A percentile compares a stretch with the other conserved stretches of the same genome.
phyloP scores from a whole-genome alignment of 2,329 filamentous ascomycete genomes.

The Fusarium sp. region DNA sequence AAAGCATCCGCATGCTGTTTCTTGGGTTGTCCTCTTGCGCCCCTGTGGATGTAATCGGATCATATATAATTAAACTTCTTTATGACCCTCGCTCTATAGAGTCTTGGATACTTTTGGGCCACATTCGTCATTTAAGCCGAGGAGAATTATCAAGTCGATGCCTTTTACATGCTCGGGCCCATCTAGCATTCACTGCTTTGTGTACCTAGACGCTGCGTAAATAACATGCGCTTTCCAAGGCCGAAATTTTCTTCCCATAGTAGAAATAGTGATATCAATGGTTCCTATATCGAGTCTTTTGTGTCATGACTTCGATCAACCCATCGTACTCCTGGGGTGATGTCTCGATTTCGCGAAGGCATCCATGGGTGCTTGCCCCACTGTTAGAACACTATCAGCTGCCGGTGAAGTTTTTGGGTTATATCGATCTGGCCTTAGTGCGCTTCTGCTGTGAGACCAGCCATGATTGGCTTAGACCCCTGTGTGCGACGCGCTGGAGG shows the following conservation, averaged over 20 bases:
- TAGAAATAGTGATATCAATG: too few relatives aligned
- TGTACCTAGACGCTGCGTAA: too few relatives aligned
- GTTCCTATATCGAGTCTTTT: background rate
- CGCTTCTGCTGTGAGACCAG: background rate
- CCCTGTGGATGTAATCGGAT: background rate
- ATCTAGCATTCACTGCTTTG: too few relatives aligned
- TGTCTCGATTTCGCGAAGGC: background rate
- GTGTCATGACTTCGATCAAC: background rate
- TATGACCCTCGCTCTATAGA: background rate
- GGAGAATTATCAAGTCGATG: background rate
- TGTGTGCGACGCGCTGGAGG: background rate
- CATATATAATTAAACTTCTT: background rate
- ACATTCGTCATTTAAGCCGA: background rate
- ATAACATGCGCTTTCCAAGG: background rate
- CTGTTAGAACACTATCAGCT: background rate
- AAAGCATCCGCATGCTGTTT: background rate
- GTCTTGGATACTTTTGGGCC: background rate
- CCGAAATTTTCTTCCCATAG: background rate
- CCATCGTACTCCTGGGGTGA: background rate
- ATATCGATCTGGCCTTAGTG: background rate
- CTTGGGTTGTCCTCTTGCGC: background rate
- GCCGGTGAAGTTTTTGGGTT: background rate
- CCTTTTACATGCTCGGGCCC: background rate
- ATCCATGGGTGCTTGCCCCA: background rate
- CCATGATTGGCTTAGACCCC: background rate